A percentile compares a stretch with the other conserved stretches of the same genome.
These are phyloP conservation scores for Apiotrichum sp. DNA, from an alignment of 1,284 basidiomycete species.

Conservation along the genomic window DNA sequence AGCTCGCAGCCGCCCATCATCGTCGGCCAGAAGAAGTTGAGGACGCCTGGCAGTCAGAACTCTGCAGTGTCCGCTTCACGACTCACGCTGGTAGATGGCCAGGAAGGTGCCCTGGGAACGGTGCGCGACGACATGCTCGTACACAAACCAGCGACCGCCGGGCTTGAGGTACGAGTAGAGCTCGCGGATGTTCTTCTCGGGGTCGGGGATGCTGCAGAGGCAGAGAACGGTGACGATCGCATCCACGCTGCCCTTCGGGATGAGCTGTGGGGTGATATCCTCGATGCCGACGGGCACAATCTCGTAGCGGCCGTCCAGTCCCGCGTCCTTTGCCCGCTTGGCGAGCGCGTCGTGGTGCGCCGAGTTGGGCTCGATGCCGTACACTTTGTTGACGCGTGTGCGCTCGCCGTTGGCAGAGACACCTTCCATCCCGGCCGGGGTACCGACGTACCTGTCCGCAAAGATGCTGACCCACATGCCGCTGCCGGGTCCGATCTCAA, in stretches of 20 bases:
- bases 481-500: conserved; percentile 16
- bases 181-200: conserved; percentile 13
- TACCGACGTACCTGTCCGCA: conserved; percentile 8
- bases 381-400: conserved; percentile 8
- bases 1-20: conserved; percentile 16
- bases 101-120: conserved; percentile 6
- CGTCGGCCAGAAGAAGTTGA: conserved; percentile 18
- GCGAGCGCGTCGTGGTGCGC: conserved; percentile 12
- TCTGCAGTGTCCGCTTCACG: not conserved
- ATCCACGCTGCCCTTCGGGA: conserved; percentile 15
- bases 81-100: conserved; percentile 13
- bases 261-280: conserved; percentile 7
- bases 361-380: conserved; percentile 17
- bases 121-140: conserved; percentile 13
- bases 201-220: conserved; percentile 18
- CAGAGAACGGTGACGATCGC: conserved; percentile 14
- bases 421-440: not conserved
- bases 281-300: conserved; percentile 16
- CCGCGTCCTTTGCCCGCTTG: not conserved
- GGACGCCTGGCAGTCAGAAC: conserved; percentile 4
- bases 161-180: conserved; percentile 20
- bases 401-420: not conserved
- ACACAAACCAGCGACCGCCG: conserved; percentile 17
- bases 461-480: conserved; percentile 18
- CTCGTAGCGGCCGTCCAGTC: conserved; percentile 14